A percentile compares a stretch with the other conserved stretches of the same genome.
Evolutionary conservation across 2,329 filamentous ascomycete genomes (phyloP).

Genomic region (Colletotrichum karsti): DNA sequence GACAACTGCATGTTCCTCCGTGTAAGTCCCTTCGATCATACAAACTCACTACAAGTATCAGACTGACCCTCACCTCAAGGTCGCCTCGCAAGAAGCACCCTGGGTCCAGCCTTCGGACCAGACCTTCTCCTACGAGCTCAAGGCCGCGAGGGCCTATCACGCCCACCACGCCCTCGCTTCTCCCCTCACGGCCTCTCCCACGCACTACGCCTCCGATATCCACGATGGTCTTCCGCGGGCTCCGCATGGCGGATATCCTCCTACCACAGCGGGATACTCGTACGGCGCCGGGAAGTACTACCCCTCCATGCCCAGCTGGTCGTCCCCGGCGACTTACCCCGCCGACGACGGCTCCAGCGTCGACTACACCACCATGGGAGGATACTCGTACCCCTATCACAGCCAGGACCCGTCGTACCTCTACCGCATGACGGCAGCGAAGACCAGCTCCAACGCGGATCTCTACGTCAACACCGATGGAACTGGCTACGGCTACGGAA

Average conservation of each 20-base stretch:
- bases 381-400: conserved; percentile 44
- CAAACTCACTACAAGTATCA: not conserved
- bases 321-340: conserved; percentile 37
- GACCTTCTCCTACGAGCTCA: conserved; percentile 46
- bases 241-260: conserved; percentile 33
- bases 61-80: conserved; percentile 34
- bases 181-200: conserved; percentile 36
- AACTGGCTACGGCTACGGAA: conserved; percentile 41
- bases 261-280: conserved; percentile 38
- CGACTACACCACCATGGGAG: conserved; percentile 46
- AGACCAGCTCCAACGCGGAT: conserved; percentile 32
- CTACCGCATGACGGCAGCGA: conserved; percentile 38
- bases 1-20: conserved; percentile 82
- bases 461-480: conserved; percentile 47
- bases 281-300: conserved; percentile 43
- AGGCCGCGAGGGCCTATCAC: conserved; percentile 44
- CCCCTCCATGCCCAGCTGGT: conserved; percentile 42
- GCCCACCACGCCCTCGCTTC: conserved; percentile 35
- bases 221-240: conserved; percentile 36
- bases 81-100: conserved; percentile 47
- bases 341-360: conserved; percentile 42
- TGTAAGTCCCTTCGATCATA: conserved; percentile 57
- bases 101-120: conserved; percentile 37
- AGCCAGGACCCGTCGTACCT: conserved; percentile 41
- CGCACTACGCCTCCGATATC: conserved; percentile 44